Percentiles rank a stretch among this genome's conserved stretches.
Evolutionary conservation across 129 eudicot genomes (phyloP).

Genomic region (Erigeron canadensis): DNA sequence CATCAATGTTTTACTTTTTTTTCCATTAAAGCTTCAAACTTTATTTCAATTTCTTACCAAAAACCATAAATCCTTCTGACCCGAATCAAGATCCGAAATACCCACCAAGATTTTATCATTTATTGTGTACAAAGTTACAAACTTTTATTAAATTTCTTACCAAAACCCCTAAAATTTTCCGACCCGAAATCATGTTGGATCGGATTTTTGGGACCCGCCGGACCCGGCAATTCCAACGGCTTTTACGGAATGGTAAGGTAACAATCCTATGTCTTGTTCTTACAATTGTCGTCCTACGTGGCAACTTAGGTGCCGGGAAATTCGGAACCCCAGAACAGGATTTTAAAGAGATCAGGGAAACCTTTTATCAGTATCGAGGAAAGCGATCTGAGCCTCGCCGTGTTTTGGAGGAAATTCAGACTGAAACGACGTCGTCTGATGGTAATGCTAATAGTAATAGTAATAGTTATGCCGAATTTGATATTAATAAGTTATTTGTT

Average conservation of each 20-base stretch:
- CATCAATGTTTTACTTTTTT: not conserved
- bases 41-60: not conserved
- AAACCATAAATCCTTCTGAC: conserved; percentile 14
- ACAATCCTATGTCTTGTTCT: conserved; percentile 63
- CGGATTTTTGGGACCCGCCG: conserved; percentile 56
- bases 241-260: conserved; percentile 57
- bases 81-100: conserved; percentile 16
- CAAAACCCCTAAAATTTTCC: not conserved
- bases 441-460: conserved; percentile 31
- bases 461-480: conserved; percentile 65
- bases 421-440: conserved; percentile 21
- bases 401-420: conserved; percentile 51
- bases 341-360: conserved; percentile 58
- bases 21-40: conserved; percentile 1
- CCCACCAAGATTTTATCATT: too few relatives aligned
- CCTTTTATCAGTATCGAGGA: conserved; percentile 50
- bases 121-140: not conserved
- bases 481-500: conserved; percentile 53
- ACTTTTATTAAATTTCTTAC: not conserved
- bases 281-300: conserved; percentile 69
- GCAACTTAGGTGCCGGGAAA: conserved; percentile 70
- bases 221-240: conserved; percentile 53
- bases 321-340: conserved; percentile 90
- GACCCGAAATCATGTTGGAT: conserved; percentile 40
- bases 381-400: conserved; percentile 75